Base-by-base conservation (phyloP, 495 filamentous ascomycete genomes). In the Aspergillus kassunensis region DNA sequence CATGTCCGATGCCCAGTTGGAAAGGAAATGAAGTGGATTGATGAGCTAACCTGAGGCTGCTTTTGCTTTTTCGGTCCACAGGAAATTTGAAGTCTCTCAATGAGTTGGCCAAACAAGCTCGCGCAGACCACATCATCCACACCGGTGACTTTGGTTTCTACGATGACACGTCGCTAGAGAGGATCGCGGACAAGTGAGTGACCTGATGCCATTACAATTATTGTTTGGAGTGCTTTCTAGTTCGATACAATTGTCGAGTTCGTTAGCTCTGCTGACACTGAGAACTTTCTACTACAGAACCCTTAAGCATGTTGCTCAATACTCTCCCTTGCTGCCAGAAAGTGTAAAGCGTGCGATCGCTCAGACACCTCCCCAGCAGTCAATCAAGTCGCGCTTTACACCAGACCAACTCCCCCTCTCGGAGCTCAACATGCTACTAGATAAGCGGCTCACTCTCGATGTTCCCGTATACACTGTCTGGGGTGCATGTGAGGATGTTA, bases 111-210 rank as follows among this genome's bases (percentile, higher is more conserved):
- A 91, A 86, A 67, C 84, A 91, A 62, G 93, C 95, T 46, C 86
- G 86, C 62, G 93, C 93, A 47, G 90, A 96, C 70, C 87, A 95
- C 68, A 95, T 99, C 61, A 88, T 99, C 56, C 93, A 99, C 71
- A 97, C 95, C 29, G 95, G 95, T 64, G 95, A 99, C 65, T 99
- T 99, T 65, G 95, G 95, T 47, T 99, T 99, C 73, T 99, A 99
- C 71, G 95, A 99, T 65, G 89, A 95, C 44, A 87, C 83, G 34
- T 99, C 95, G 9, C 74, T 99, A 27, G 91, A 99, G 60, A 87
- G 95, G 49, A 97, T 99, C 76, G 93, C 93, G 8, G 95, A 99
- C 67, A 99, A 99, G 93, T 98, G 89, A 78, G 36, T 43, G 23
- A 23, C 56, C 44, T 23, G 29, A n/a, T 9, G 25, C 27, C 31